Conservation (phyloP, 2,329 filamentous ascomycete species). For the Alternaria triticina region DNA sequence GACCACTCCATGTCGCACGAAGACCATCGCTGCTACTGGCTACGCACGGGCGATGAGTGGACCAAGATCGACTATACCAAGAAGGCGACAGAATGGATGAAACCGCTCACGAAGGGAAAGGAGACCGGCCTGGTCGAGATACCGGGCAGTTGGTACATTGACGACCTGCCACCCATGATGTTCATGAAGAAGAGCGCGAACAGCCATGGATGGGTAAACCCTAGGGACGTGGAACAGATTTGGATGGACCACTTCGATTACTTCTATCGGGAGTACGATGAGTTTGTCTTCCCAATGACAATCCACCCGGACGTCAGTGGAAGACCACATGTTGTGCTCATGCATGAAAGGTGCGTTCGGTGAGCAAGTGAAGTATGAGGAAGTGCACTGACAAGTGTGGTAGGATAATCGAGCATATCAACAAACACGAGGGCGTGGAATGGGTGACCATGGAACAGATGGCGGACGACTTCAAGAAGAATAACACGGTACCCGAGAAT, state of each 20-base stretch:
- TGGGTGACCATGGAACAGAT: conserved; percentile 76
- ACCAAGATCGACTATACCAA: conserved; percentile 71
- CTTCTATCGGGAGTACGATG: conserved; percentile 77
- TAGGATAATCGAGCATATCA: conserved; percentile 72
- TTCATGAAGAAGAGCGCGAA: conserved; percentile 72
- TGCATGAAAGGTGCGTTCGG: conserved; percentile 69
- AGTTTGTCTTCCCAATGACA: conserved; percentile 79
- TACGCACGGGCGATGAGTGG: conserved; percentile 69
- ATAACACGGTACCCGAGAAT: conserved; percentile 63
- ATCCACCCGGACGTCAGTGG: conserved; percentile 72
- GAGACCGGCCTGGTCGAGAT: conserved; percentile 71
- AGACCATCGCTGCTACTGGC: conserved; percentile 69
- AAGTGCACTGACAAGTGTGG: neutral
- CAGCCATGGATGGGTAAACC: conserved; percentile 66
- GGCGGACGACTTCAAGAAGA: conserved; percentile 74
- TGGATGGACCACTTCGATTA: conserved; percentile 74
- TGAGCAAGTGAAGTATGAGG: neutral
- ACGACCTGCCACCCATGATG: conserved; percentile 69
- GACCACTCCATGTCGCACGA: conserved; percentile 72
- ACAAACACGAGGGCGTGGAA: conserved; percentile 66
- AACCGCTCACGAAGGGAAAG: conserved; percentile 64
- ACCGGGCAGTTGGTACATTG: conserved; percentile 69
- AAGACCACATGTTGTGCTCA: conserved; percentile 72
- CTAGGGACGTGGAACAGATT: conserved; percentile 67
- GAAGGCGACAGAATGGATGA: conserved; percentile 70